Evolutionary conservation across 1,284 basidiomycete species (phyloP).

Genomic region (Violaceomyces palustris): DNA sequence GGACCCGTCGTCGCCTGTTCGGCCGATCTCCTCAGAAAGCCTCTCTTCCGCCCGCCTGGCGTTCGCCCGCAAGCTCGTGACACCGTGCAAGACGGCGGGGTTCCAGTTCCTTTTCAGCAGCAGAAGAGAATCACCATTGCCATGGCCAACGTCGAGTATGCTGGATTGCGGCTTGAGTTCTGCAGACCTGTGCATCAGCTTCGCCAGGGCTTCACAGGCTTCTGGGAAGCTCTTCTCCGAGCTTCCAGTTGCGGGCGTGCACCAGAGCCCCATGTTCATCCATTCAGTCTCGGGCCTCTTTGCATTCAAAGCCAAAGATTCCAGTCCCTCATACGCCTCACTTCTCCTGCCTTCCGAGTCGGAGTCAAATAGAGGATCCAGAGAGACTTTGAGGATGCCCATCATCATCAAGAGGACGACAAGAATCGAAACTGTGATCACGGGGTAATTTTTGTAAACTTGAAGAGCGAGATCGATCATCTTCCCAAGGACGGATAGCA

Average conservation of each 20-base stretch:
- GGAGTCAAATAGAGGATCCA: too few species aligned
- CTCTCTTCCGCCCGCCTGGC: constrained; percentile 21
- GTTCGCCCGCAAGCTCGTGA: constrained; percentile 36
- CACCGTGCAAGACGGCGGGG: constrained; percentile 38
- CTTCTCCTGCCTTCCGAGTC: too few species aligned
- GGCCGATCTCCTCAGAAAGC: constrained; percentile 1
- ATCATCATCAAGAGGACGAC: too few species aligned
- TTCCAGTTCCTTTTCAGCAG: constrained; percentile 13
- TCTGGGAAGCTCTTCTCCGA: constrained; percentile 12
- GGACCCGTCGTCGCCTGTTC: neutral
- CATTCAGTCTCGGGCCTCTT: constrained; percentile 29
- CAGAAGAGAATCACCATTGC: constrained; percentile 45
- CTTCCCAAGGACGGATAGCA: too few species aligned
- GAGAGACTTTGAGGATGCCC: too few species aligned
- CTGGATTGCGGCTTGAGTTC: constrained; percentile 10
- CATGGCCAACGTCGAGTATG: constrained; percentile 48
- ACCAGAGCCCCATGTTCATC: constrained; percentile 46
- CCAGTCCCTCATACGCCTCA: constrained; percentile 6
- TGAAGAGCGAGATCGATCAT: too few species aligned
- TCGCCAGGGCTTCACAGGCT: constrained; percentile 31
- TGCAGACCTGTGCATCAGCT: constrained; percentile 24
- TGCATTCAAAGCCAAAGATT: constrained; percentile 8
- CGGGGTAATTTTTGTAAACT: too few species aligned
- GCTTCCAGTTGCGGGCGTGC: constrained; percentile 5
- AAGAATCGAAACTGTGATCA: too few species aligned